phyloP scores from a whole-genome alignment of 2,329 filamentous ascomycete species.

The Talaromyces islandicus region DNA sequence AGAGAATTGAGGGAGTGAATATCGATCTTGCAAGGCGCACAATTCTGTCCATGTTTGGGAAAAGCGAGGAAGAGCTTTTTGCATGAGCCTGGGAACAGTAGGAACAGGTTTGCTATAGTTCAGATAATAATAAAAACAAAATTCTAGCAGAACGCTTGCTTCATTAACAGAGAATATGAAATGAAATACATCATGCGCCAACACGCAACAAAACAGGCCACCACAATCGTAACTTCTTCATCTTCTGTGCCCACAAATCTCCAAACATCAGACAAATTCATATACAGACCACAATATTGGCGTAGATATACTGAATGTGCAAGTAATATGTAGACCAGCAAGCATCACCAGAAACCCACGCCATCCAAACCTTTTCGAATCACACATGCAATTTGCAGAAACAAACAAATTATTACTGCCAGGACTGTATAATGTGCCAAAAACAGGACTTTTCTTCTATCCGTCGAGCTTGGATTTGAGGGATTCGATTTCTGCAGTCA shows the following conservation, averaged over 20 bases:
- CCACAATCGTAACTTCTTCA: neutral
- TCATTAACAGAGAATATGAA: neutral
- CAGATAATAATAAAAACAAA: neutral
- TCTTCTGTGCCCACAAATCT: neutral
- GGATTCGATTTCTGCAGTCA: conserved; percentile 69
- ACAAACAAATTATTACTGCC: no score
- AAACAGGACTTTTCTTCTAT: neutral
- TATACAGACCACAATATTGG: neutral
- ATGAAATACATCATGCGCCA: neutral
- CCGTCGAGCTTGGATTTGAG: conserved; percentile 49
- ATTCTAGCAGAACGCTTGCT: neutral
- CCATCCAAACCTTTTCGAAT: no score
- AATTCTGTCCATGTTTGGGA: neutral
- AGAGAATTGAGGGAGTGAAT: neutral
- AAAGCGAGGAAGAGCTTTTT: neutral
- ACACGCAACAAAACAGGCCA: neutral
- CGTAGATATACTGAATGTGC: neutral
- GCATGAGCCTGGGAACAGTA: neutral
- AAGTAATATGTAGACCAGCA: neutral
- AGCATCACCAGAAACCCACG: no score
- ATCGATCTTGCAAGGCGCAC: neutral
- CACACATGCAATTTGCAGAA: no score
- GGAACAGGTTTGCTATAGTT: neutral
- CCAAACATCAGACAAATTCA: neutral
- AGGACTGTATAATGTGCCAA: neutral